Conservation (phyloP, 139 green algal genomes). For the Diplosphaera chodatii region DNA sequence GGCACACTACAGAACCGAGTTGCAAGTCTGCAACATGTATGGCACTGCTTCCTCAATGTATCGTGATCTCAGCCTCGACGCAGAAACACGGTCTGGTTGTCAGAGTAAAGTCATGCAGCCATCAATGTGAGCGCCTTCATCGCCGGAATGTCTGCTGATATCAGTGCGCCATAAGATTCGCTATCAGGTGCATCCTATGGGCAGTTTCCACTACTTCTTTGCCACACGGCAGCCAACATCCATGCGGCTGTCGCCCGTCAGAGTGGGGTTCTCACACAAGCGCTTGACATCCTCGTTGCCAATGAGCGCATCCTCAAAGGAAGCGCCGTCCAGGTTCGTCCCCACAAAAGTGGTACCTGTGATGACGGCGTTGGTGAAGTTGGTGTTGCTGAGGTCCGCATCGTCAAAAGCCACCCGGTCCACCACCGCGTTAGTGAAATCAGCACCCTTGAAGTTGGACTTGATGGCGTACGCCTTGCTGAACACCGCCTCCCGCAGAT, state of each 20-base stretch:
- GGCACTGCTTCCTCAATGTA: no score
- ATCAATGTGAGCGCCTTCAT: no score
- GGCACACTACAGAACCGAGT: no score
- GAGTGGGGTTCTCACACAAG: slow-evolving; percentile 67
- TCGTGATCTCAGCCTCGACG: no score
- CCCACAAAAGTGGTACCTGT: slow-evolving; percentile 60
- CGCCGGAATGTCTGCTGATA: no score
- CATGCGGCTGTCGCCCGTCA: slow-evolving; percentile 57
- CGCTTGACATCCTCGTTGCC: slow-evolving; percentile 59
- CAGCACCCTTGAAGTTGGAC: slow-evolving; percentile 64
- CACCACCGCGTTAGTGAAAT: slow-evolving; percentile 90
- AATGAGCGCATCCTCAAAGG: slow-evolving; percentile 93
- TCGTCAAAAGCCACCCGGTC: slow-evolving; percentile 82
- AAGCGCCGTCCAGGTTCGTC: slow-evolving; percentile 67
- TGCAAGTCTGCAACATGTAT: no score
- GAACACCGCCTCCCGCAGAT: slow-evolving; percentile 79
- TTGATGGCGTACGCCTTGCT: slow-evolving; percentile 86
- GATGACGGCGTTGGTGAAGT: slow-evolving; percentile 62
- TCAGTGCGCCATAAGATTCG: no score
- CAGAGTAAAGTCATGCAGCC: no score
- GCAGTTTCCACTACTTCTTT: not conserved
- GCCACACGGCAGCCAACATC: slow-evolving; percentile 55
- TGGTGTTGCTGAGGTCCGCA: slow-evolving; percentile 57
- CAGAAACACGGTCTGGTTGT: no score
- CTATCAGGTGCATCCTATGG: no score